These are phyloP conservation scores for Tetrahymena thermophila DNA, from an alignment of 73 alveolate species.

Conservation along the genomic window DNA sequence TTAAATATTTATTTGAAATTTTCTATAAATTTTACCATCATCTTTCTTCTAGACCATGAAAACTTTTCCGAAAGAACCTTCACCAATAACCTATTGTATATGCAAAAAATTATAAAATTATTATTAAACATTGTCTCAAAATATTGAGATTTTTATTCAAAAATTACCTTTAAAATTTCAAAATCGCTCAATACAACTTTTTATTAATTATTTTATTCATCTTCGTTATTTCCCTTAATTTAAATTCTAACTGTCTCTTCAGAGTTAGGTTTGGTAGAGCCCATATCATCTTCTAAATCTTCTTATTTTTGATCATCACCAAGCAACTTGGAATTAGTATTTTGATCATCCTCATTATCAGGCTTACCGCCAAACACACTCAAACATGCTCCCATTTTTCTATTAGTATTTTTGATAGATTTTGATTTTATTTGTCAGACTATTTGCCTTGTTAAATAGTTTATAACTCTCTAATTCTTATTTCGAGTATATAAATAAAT, in stretches of 20 bases:
- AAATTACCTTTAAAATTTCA: background rate
- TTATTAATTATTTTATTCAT: background rate
- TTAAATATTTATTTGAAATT: too few species aligned
- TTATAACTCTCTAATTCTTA: background rate
- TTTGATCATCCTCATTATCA: background rate
- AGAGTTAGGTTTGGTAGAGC: background rate
- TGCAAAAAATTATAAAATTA: too few species aligned
- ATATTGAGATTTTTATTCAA: background rate
- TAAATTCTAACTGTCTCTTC: background rate
- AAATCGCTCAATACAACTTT: background rate
- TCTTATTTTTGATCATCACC: background rate
- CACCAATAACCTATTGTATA: conserved; percentile 14
- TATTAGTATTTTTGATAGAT: too few species aligned
- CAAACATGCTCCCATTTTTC: background rate
- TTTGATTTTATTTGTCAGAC: background rate
- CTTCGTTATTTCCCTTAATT: background rate
- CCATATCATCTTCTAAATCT: background rate
- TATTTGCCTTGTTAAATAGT: background rate
- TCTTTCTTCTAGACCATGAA: conserved; percentile 19
- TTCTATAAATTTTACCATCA: background rate
- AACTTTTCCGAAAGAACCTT: conserved; percentile 31
- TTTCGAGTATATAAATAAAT: too few species aligned
- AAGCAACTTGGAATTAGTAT: background rate
- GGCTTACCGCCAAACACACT: background rate
- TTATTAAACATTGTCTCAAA: background rate